Percentiles rank a stretch among this genome's conserved stretches.
Conservation (phyloP, 148 eudicot species). For the Vaccinium vitisidaea region DNA sequence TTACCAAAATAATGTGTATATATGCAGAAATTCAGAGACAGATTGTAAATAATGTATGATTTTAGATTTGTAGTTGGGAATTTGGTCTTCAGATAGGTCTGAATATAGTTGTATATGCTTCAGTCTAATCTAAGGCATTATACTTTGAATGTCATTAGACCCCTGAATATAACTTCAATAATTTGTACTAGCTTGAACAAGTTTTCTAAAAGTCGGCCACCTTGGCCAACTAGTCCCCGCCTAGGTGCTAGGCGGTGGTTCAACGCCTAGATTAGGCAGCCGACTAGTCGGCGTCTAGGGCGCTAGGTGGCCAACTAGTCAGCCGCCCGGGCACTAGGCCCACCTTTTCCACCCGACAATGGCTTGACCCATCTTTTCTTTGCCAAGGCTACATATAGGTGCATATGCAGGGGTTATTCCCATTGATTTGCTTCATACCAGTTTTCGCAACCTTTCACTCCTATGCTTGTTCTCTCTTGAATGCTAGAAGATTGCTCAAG, state of each 20-base stretch:
- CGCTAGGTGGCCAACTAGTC: too few species aligned
- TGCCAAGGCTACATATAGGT: background rate
- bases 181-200: background rate
- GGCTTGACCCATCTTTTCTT: background rate
- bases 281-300: too few species aligned
- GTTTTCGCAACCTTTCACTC: background rate
- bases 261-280: too few species aligned
- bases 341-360: too few species aligned
- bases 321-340: too few species aligned
- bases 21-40: background rate
- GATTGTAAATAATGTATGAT: background rate
- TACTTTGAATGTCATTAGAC: background rate
- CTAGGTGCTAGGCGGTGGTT: too few species aligned
- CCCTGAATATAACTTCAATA: background rate
- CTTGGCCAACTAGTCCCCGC: too few species aligned
- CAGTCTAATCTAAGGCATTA: background rate
- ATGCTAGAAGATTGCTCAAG: background rate
- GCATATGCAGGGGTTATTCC: background rate
- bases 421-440: background rate
- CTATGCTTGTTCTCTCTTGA: background rate
- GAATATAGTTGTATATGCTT: background rate
- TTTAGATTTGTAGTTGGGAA: background rate
- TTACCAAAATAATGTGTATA: background rate
- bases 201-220: too few species aligned
- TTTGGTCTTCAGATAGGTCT: background rate